Base-by-base conservation (phyloP, 192 early-diverging fungal genomes). In the Backusella luteola region DNA sequence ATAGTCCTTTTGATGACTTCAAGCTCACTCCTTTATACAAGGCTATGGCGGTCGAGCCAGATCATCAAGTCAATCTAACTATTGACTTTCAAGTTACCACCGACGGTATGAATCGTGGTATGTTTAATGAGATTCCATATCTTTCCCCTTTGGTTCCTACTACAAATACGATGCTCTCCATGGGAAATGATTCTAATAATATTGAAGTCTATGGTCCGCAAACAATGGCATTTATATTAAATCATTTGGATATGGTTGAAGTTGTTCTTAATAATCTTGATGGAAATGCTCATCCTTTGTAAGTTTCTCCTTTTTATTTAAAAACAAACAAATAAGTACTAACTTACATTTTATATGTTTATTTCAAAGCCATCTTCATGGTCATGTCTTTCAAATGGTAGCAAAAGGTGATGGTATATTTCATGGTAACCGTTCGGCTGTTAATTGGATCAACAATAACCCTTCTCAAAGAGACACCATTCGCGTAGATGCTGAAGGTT, bases 311-410 rank as follows among this genome's bases (percentile, higher is more conserved):
- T 4, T 59, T 74, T 59, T 74, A 29, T 67, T 29, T 14, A 66
- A 66, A 44, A 66, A 46, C 11, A 34, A 35, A 67, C 19, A 32
- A 52, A 42, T 34, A 32, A 15, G 68, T 23, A 69, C 42, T 52
- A 17, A n/a, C 39, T 38, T 49, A 21, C 1, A 1, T 66, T 17
- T 17, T 26, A 67, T 36, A 19, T 26, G 21, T 36, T 77, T 73
- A 38, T 63, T 17, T 76, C 63, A 81, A 88, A 74, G 89, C 87
- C 95, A 97, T 84, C 80, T 96, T 26, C 95, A 97, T 78, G 94
- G 94, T 6, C 93, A 95, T 79, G 82, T 84, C 12, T 95, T 96
- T 87, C 92, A 95, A 82, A 85, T 96, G 63, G 88, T 92, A 29
- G 88, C 84, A 67, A 87, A 88, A 35, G 87, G 90, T 68, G 76